Conservation (phyloP, 371 early-diverging fungal genomes). For the Smittium culicis region DNA sequence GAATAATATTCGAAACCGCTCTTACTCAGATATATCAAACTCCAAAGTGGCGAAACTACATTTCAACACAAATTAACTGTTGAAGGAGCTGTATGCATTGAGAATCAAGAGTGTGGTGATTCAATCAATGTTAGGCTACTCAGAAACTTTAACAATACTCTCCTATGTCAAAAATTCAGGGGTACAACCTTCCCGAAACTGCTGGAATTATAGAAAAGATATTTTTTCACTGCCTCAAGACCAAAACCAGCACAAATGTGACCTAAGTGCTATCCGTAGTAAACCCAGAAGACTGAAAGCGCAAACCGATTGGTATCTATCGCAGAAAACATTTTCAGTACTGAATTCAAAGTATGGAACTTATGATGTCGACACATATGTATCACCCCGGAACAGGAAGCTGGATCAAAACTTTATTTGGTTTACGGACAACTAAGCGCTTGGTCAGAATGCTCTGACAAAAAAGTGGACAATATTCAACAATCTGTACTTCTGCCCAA, state of each 20-base stretch:
- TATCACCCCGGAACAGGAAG: slow-evolving; percentile 13
- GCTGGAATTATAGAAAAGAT: not conserved
- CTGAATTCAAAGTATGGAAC: not conserved
- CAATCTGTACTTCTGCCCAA: slow-evolving; percentile 16
- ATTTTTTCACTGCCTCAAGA: not conserved
- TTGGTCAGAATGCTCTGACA: slow-evolving; percentile 22
- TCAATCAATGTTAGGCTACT: not conserved
- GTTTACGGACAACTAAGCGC: slow-evolving; percentile 17
- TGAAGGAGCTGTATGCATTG: too few species aligned
- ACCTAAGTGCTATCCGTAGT: not conserved
- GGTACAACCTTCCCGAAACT: not conserved
- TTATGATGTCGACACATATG: slow-evolving; percentile 23
- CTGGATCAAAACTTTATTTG: slow-evolving; percentile 14
- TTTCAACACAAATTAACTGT: too few species aligned
- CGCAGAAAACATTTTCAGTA: not conserved
- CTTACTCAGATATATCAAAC: too few species aligned
- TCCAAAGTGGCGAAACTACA: too few species aligned
- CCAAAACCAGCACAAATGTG: not conserved
- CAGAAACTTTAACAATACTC: not conserved
- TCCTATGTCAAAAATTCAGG: not conserved
- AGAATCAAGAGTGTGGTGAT: too few species aligned
- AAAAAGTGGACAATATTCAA: slow-evolving; percentile 15
- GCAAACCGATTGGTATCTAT: slow-evolving; percentile 10
- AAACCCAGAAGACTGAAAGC: not conserved
- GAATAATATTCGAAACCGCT: too few species aligned